Base-by-base conservation (phyloP, 2,329 filamentous ascomycete species). In the Colletotrichum gigasporum region DNA sequence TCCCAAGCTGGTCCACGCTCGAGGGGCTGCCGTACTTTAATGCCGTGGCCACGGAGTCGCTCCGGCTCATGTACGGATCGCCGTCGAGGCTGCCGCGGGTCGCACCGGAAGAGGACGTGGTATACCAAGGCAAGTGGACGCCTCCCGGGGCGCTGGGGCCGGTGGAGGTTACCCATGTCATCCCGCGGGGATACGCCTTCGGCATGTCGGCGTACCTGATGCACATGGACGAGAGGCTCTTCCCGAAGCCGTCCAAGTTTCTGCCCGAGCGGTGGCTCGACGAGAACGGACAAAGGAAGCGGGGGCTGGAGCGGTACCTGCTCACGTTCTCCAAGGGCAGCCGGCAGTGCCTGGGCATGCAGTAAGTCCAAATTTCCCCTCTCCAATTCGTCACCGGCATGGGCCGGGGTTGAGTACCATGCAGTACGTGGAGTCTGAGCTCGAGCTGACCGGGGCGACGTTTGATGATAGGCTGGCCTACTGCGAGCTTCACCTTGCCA, bases 21-120 rank as follows among this genome's bases (percentile, higher is more conserved):
- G 73, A 79, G 65, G 67, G 70, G 57, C 67, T 80, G 8, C 74
- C 74, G 1, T 80, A 76, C 54, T 71, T 84, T 10, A 73, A 75
- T 4, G 79, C 78, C 1, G 66, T 77, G 10, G 73, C 81, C 8
- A 69, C 72, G 32, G 79, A 82, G 64, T 69, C 75, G 0, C 64
- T 83, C 7, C 77, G 82, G 3, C 55, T 83, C 3, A 77, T 78
- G 14, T 80, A 78, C 8, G 78, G 76, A 1, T 74, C 78, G 0
- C 67, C 69, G 37, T 71, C 41, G 69, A 65, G 67, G 57, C 74
- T 69, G 66, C 73, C 55, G 58, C 76, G 67, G 53, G 72, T 67
- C 62, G 74, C 65, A 3, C 74, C 74, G 3, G 70, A 76, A 34
- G 71, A 70, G 4, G 65, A 71, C 18, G 51, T 78, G 6, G 57